Evolutionary conservation across 176 grass and related monocot species (phyloP), one percentile per base, ranked within the genome.

Genomic region (Aegilops sharonensis): DNA sequence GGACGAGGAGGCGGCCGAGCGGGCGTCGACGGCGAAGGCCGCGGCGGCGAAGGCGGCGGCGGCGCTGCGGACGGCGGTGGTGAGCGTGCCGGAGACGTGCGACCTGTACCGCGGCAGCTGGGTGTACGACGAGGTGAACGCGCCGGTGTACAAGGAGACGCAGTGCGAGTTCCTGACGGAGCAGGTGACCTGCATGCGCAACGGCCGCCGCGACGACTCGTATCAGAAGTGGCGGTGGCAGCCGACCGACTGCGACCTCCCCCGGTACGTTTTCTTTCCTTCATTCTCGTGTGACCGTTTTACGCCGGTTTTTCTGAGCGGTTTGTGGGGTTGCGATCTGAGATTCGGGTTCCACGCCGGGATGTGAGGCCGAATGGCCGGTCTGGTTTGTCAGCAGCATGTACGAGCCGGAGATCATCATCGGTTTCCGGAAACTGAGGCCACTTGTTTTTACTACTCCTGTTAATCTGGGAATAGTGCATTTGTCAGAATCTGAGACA

Each of bases 111-210:
- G 87, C 0, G 95, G 95, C 36, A 63, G 76, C 29, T 98, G 95
- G 95, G 93, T 98, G 68, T 95, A 93, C 68, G 95, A 98, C 89
- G 88, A 89, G 67, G 87, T 85, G 86, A 91, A 83, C 65, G 85
- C 85, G 20, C 95, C 95, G 4, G 83, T 98, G 64, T 98, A 98
- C 86, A 92, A 89, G 78, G 95, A 98, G 80, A 34, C 36, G 11
- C 67, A 94, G 80, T 98, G 95, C 86, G 91, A 94, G 81, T 98
- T 94, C 88, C 91, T 98, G n/a, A 98, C 95, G 17, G 95, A 98
- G 91, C 95, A 98, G 86, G 95, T 98, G 9, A 98, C 95, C 57
- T 98, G 95, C 90, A 98, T 98, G 91, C 89, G 95, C 78, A 98
- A 98, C 79, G 95, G 95, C 47, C 90, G 95, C 73, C 89, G 83